Percentiles rank a stretch among this genome's conserved stretches.
Conservation (phyloP, 345 rosid species). For the Raphanus raphanistrum region DNA sequence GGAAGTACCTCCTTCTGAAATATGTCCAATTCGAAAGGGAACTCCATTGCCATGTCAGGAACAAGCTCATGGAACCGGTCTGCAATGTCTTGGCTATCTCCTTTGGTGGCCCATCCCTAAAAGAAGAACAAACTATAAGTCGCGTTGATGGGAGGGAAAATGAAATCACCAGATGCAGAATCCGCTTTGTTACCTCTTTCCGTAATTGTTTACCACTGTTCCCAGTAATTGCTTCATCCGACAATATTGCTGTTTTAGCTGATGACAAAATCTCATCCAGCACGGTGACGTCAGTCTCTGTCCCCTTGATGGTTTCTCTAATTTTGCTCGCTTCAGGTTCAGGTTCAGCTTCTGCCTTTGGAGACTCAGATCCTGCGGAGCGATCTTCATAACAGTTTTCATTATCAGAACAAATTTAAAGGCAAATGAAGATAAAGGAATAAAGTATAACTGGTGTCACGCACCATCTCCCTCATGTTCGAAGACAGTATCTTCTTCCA, state of each 20-base stretch:
- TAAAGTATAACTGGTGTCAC: conserved; percentile 26
- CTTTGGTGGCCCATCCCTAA: conserved; percentile 80
- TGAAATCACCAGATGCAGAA: conserved; percentile 12
- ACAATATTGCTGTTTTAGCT: conserved; percentile 47
- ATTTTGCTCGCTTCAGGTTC: conserved; percentile 42
- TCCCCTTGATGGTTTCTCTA: conserved; percentile 29
- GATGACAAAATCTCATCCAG: conserved; percentile 79
- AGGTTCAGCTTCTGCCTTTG: conserved; percentile 40
- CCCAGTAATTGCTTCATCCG: conserved; percentile 40
- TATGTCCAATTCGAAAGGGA: conserved; percentile 85
- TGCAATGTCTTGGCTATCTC: conserved; percentile 68
- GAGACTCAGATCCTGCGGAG: conserved; percentile 53
- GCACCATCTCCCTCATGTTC: conserved; percentile 63
- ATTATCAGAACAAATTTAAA: conserved; percentile 1
- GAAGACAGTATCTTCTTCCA: conserved; percentile 73
- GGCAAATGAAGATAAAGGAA: background rate
- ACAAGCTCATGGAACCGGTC: conserved; percentile 75
- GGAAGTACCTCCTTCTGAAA: conserved; percentile 86
- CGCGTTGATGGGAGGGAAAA: conserved; percentile 9
- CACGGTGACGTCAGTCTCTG: conserved; percentile 50
- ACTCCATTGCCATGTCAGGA: conserved; percentile 88
- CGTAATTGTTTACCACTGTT: conserved; percentile 44
- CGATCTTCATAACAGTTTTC: conserved; percentile 37
- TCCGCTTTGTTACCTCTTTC: conserved; percentile 53
- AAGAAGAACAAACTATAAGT: conserved; percentile 24